Evolutionary conservation across 345 rosid genomes (phyloP).

Genomic region (Hibiscus trionum): DNA sequence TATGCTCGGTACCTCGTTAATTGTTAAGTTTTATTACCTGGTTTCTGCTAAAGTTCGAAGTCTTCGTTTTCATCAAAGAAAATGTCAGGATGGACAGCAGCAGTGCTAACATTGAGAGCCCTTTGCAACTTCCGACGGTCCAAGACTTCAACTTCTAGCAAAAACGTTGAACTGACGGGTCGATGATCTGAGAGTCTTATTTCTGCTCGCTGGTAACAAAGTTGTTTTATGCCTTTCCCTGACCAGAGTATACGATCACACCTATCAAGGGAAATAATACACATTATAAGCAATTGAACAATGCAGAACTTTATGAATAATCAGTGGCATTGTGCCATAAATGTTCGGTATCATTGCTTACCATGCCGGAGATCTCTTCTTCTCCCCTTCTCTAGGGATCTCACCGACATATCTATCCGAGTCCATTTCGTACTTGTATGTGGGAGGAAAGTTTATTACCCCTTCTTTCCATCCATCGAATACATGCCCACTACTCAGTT

Average conservation of each 20-base stretch:
- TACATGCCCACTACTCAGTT: constrained; percentile 62
- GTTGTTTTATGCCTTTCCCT: constrained; percentile 79
- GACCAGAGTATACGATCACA: constrained; percentile 92
- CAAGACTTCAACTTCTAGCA: constrained; percentile 72
- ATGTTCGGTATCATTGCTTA: constrained; percentile 19
- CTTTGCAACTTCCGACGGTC: constrained; percentile 68
- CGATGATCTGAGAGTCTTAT: constrained; percentile 78
- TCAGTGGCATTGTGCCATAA: background rate
- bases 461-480: constrained; percentile 97
- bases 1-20: background rate
- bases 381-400: constrained; percentile 69
- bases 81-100: constrained; percentile 69
- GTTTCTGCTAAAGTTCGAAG: constrained; percentile 12
- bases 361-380: constrained; percentile 98
- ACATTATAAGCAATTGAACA: background rate
- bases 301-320: background rate
- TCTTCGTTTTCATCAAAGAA: constrained; percentile 32
- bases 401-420: constrained; percentile 84
- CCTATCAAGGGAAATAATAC: constrained; percentile 27
- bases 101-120: constrained; percentile 61
- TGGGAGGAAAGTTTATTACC: constrained; percentile 70
- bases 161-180: constrained; percentile 76
- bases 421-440: constrained; percentile 89
- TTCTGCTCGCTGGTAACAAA: constrained; percentile 59
- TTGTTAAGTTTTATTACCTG: constrained; percentile 20